Conservation (phyloP, 2,329 filamentous ascomycete genomes). For the Trichoderma koningiopsis region DNA sequence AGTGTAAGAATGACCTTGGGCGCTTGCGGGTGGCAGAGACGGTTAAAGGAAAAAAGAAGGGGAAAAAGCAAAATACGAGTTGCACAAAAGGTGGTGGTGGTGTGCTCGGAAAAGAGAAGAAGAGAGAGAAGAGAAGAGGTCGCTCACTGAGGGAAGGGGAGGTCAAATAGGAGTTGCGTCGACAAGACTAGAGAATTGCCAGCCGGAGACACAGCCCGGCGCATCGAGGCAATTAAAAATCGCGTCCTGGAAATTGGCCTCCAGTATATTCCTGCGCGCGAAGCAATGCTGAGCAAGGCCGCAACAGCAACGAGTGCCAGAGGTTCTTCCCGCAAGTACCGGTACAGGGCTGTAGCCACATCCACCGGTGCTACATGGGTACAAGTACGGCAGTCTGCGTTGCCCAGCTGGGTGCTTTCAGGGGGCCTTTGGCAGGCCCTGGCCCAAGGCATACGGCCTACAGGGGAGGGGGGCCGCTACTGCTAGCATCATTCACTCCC, state of each 20-base stretch:
- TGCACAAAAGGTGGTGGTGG: background rate
- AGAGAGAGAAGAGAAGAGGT: constrained; percentile 21
- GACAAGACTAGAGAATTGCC: background rate
- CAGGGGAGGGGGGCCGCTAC: constrained; percentile 15
- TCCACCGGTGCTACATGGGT: background rate
- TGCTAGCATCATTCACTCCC: constrained; percentile 23
- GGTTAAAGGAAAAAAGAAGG: constrained; percentile 16
- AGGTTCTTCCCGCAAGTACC: background rate
- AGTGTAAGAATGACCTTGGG: constrained; percentile 1
- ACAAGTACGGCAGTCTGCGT: background rate
- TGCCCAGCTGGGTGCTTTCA: background rate
- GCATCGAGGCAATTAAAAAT: constrained; percentile 39
- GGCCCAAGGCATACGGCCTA: constrained; percentile 5
- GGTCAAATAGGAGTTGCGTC: constrained; percentile 26
- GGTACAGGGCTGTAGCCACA: background rate
- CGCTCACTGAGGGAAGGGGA: constrained; percentile 25
- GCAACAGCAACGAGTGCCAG: background rate
- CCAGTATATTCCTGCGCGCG: constrained; percentile 24
- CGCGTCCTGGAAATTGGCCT: constrained; percentile 35
- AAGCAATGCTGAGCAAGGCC: background rate
- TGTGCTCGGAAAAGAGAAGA: constrained; percentile 10
- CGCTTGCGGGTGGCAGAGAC: constrained; percentile 31
- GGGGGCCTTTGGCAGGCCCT: constrained; percentile 8
- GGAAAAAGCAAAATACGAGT: constrained; percentile 5
- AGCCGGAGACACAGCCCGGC: constrained; percentile 22